A percentile compares a stretch with the other conserved stretches of the same genome.
These are phyloP conservation scores for Flaveria sonorensis DNA, from an alignment of 129 eudicot genomes.

Conservation along the genomic window DNA sequence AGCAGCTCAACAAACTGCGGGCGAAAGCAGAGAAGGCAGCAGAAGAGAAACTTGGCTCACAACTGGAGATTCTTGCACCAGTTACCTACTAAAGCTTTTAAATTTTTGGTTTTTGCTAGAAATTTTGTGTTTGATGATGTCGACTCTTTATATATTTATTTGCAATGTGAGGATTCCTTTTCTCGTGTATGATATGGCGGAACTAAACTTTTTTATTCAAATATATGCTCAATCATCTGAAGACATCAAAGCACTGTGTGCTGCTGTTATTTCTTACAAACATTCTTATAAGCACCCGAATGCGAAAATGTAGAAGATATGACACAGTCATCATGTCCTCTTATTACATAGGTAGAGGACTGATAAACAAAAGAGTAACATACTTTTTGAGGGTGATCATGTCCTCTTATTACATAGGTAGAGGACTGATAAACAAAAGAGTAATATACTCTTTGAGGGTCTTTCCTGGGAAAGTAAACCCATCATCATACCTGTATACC, in stretches of 20 bases:
- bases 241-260: too few species aligned
- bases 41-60: constrained; percentile 64
- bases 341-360: neutral
- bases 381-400: constrained; percentile 20
- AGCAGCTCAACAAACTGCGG: constrained; percentile 56
- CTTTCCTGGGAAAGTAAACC: constrained; percentile 17
- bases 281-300: too few species aligned
- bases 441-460: constrained; percentile 28
- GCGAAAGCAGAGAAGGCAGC: constrained; percentile 72
- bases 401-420: neutral
- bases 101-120: constrained; percentile 25
- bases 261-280: too few species aligned
- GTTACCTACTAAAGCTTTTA: constrained; percentile 53
- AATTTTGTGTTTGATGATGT: constrained; percentile 31
- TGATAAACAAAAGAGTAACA: constrained; percentile 24
- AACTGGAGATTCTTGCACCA: constrained; percentile 53
- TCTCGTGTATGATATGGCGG: neutral
- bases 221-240: neutral
- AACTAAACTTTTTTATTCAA: neutral
- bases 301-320: neutral
- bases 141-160: neutral
- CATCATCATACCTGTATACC: neutral
- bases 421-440: constrained; percentile 15
- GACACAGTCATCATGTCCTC: neutral
- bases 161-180: constrained; percentile 20